Percentiles rank a stretch among this genome's conserved stretches.
These are phyloP conservation scores for Phialocephala subalpina DNA, from an alignment of 2,329 filamentous ascomycete species.

Conservation along the genomic window DNA sequence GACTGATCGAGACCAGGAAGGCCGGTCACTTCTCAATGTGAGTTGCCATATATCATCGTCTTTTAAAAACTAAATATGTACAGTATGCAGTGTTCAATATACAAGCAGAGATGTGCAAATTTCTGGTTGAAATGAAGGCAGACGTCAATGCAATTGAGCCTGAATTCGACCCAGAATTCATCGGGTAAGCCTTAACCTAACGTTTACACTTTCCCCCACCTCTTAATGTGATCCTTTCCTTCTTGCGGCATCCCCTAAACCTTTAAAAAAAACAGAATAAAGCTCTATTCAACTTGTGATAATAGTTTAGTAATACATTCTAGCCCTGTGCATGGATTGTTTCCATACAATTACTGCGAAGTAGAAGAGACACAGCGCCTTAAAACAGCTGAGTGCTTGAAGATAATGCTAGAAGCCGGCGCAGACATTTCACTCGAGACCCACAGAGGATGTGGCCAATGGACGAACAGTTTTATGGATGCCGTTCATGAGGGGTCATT, in stretches of 20 bases:
- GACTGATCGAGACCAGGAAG: conserved; percentile 28
- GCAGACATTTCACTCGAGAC: conserved; percentile 26
- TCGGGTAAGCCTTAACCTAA: conserved; percentile 17
- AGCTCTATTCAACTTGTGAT: too few relatives aligned
- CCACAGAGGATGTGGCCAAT: not conserved
- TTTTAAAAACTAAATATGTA: conserved; percentile 11
- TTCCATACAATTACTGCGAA: not conserved
- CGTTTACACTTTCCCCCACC: conserved; percentile 1
- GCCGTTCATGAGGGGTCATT: not conserved
- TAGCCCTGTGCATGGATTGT: conserved; percentile 14
- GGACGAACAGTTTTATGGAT: not conserved
- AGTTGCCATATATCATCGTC: conserved; percentile 13
- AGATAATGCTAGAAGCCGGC: conserved; percentile 24
- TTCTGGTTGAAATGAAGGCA: conserved; percentile 23
- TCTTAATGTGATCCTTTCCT: not conserved
- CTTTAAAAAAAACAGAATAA: not conserved
- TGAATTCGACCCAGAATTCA: too few relatives aligned
- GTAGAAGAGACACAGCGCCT: not conserved
- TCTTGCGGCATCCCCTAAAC: conserved; percentile 1
- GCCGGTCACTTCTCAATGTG: conserved; percentile 31
- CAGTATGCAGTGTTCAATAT: conserved; percentile 21
- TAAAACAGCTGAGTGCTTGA: conserved; percentile 14
- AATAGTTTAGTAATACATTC: conserved; percentile 19
- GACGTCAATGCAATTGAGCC: conserved; percentile 29
- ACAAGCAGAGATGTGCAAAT: conserved; percentile 24